Percentiles rank a stretch among this genome's conserved stretches.
Evolutionary conservation across 2,329 filamentous ascomycete species (phyloP).

Genomic region (Cytospora leucostoma): DNA sequence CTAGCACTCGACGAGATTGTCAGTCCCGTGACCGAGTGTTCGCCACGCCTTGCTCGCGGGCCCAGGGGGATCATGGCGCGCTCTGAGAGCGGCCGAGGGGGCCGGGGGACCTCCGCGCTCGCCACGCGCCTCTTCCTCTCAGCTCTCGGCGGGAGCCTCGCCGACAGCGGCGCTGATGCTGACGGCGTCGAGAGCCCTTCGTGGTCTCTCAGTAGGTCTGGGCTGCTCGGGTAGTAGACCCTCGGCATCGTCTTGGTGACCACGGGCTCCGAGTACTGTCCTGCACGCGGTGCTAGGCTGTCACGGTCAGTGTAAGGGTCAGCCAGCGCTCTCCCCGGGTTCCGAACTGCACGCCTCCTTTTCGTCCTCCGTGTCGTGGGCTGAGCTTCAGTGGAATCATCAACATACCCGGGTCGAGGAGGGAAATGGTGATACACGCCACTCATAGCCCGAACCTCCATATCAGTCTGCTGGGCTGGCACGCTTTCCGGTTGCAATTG

Average conservation of each 20-base stretch:
- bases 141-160: neutral
- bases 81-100: conserved; percentile 24
- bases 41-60: conserved; percentile 1
- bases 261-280: too few species aligned
- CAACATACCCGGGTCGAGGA: neutral
- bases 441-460: neutral
- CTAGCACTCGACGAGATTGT: neutral
- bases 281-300: neutral
- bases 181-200: neutral
- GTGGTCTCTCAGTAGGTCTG: neutral
- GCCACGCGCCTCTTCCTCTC: conserved; percentile 4
- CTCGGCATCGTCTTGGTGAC: neutral
- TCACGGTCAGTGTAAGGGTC: neutral
- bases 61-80: conserved; percentile 17
- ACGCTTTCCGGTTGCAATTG: neutral
- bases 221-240: neutral
- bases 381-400: too few species aligned
- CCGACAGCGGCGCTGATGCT: neutral
- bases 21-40: neutral
- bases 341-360: neutral
- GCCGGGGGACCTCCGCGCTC: conserved; percentile 2
- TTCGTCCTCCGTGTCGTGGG: neutral
- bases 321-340: neutral
- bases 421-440: neutral
- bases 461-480: neutral